Evolutionary conservation across 2,329 filamentous ascomycete species (phyloP).

Genomic region (Amphichorda felina): DNA sequence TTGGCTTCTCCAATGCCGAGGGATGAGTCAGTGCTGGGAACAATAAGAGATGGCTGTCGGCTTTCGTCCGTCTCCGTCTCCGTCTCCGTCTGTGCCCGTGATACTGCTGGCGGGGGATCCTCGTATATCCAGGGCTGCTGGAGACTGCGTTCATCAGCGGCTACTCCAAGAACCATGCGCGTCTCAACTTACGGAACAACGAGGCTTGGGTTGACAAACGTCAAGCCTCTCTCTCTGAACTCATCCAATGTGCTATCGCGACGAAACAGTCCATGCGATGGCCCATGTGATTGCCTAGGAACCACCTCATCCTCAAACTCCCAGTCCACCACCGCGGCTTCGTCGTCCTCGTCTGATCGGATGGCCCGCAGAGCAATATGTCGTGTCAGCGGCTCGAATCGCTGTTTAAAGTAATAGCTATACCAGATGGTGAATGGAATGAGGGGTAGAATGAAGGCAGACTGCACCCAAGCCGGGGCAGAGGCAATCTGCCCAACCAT

Average conservation of each 20-base stretch:
- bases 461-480: constrained; percentile 59
- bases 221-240: constrained; percentile 53
- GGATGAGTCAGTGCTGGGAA: constrained; percentile 21
- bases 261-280: constrained; percentile 28
- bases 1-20: constrained; percentile 26
- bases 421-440: constrained; percentile 80
- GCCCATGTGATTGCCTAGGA: constrained; percentile 22
- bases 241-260: constrained; percentile 60
- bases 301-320: constrained; percentile 21
- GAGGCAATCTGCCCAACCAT: constrained; percentile 80
- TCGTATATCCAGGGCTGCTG: constrained; percentile 58
- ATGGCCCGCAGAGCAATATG: constrained; percentile 90
- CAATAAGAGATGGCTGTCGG: constrained; percentile 12
- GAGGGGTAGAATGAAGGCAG: constrained; percentile 63
- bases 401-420: constrained; percentile 65
- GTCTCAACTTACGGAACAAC: constrained; percentile 54
- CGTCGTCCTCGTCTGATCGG: constrained; percentile 32
- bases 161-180: too few species aligned
- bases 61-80: constrained; percentile 12
- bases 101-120: constrained; percentile 33
- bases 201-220: constrained; percentile 69
- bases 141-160: too few species aligned
- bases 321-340: constrained; percentile 18
- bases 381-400: constrained; percentile 79
- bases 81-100: too few species aligned